Evolutionary conservation across 805 yeast species (phyloP).

Genomic region (Metschnikowia kofuensis): DNA sequence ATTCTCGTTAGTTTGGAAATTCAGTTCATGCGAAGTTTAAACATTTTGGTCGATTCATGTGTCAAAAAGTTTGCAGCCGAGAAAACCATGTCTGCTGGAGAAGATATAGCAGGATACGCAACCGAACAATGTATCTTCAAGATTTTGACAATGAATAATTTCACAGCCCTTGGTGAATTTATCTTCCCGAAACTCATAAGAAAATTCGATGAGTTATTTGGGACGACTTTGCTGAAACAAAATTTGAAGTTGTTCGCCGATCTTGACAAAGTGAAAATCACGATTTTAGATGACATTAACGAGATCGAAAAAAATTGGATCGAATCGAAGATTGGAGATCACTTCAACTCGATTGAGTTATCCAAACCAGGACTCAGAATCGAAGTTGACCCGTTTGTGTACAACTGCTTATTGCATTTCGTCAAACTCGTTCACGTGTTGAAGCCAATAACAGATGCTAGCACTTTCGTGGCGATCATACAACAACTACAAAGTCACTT

Average conservation of each 20-base stretch:
- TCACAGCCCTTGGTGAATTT: constrained; percentile 31
- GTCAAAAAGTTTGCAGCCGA: constrained; percentile 35
- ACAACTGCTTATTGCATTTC: constrained; percentile 38
- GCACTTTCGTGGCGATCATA: constrained; percentile 33
- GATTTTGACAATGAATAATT: constrained; percentile 43
- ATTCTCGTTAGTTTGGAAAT: constrained; percentile 41
- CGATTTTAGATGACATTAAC: constrained; percentile 40
- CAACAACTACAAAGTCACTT: constrained; percentile 38
- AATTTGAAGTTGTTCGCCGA: constrained; percentile 40
- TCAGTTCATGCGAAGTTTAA: constrained; percentile 44
- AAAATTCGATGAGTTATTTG: constrained; percentile 34
- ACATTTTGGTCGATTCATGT: constrained; percentile 38
- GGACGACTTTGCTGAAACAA: constrained; percentile 35
- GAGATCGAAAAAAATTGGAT: constrained; percentile 35
- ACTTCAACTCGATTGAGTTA: constrained; percentile 21
- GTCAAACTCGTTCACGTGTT: constrained; percentile 38
- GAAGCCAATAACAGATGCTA: constrained; percentile 38
- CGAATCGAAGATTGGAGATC: constrained; percentile 25
- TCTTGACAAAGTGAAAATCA: constrained; percentile 38
- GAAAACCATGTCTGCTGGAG: constrained; percentile 13
- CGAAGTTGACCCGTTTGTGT: constrained; percentile 37
- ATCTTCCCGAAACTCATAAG: constrained; percentile 31
- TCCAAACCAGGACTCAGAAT: constrained; percentile 34
- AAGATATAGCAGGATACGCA: constrained; percentile 11
- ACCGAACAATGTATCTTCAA: constrained; percentile 32